Conservation (phyloP, 257 asterid species). For the Echites panduratus region DNA sequence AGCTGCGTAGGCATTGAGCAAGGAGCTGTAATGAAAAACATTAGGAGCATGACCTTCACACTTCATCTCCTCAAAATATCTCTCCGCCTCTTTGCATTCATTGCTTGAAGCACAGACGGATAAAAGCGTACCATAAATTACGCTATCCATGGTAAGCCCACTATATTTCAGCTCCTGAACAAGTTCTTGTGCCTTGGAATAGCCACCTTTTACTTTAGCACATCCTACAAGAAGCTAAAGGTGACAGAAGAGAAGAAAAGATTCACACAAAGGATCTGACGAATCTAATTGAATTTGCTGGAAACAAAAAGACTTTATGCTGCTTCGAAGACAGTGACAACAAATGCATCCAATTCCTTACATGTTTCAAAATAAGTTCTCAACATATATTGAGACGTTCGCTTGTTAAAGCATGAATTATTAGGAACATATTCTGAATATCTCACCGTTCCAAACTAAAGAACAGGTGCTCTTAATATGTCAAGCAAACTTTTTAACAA, state of each 20-base stretch:
- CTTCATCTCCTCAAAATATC: conserved; percentile 81
- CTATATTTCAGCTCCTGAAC: conserved; percentile 63
- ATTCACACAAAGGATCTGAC: conserved; percentile 3
- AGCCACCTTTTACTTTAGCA: conserved; percentile 66
- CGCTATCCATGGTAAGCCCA: conserved; percentile 69
- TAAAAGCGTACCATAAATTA: conserved; percentile 77
- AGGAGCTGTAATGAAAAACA: conserved; percentile 89
- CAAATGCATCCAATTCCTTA: background rate
- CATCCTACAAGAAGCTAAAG: conserved; percentile 86
- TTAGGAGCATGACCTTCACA: conserved; percentile 80
- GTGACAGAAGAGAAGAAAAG: conserved; percentile 26
- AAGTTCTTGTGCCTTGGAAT: conserved; percentile 70
- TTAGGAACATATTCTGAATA: background rate
- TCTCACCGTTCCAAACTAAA: background rate
- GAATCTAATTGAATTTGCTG: background rate
- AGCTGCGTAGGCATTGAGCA: conserved; percentile 83
- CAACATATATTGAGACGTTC: background rate
- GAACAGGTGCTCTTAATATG: background rate
- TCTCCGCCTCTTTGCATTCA: conserved; percentile 72
- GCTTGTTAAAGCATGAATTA: background rate
- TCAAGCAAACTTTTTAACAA: background rate
- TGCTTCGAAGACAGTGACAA: background rate
- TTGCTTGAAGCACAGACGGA: conserved; percentile 90
- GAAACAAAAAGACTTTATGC: background rate
- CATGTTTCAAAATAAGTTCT: background rate